Base-by-base conservation (phyloP, 768 basidiomycete genomes). In the Boletellus sp. region DNA sequence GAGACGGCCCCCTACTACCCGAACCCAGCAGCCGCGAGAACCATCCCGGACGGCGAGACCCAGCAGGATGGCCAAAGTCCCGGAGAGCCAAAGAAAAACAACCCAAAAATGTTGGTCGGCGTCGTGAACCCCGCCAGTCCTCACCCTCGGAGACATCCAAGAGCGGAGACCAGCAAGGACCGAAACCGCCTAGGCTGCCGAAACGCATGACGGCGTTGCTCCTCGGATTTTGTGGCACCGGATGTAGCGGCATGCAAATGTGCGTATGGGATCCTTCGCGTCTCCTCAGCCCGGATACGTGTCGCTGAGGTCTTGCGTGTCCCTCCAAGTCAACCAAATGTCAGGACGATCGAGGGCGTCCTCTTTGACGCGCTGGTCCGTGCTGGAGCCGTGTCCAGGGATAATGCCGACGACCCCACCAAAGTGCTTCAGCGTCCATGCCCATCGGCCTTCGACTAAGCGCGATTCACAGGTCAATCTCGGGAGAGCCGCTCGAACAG, bases 231-330 rank as follows among this genome's bases (percentile, higher is more conserved):
- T 92, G 90, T 69, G 95, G 95, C 6, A 84, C 90, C 0, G 92
- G 90, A 1, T 96, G 85, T 66, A 86, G 80, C 60, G 95, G 95
- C 20, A 97, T 96, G 90, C 95, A 98, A 72, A 87, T 94, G 95
- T 96, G 63, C 63, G 92, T 78, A 34, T 36, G 33, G 28, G 28
- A 4, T 9, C 10, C 11, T 4, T 11, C 17, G 1, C 20, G 13
- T 47, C 16, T 24, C 48, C 23, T 1, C 43, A 3, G 4, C 10
- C 6, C 19, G n/a, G n/a, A n/a, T n/a, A 28, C 12, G 32, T 15
- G 24, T 19, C 17, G 17, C 46, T 49, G 19, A 48, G 1, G 16
- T 24, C 0, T 6, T 22, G 13, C 19, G 28, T 33, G 7, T 32
- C 28, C 4, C 22, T n/a, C 2, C 43, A 22, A 91, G 90, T 45